Evolutionary conservation across 2,329 filamentous ascomycete genomes (phyloP).

Genomic region (Xenosphaeropsis pyriputrescens): DNA sequence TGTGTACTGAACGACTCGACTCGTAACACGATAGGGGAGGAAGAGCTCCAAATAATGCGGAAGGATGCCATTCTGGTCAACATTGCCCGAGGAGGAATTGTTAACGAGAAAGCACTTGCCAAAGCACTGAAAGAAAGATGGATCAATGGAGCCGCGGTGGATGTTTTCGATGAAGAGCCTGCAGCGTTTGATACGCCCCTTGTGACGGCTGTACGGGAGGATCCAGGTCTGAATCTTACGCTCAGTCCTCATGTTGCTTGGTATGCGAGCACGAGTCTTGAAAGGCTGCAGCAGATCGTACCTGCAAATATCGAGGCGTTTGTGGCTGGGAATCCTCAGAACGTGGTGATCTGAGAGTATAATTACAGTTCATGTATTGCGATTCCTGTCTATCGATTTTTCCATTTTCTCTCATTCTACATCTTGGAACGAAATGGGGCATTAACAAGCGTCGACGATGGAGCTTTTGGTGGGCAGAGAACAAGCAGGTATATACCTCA

Average conservation of each 20-base stretch:
- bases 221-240: slow-evolving; percentile 24
- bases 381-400: too few relatives aligned
- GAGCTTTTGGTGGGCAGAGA: too few relatives aligned
- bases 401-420: too few relatives aligned
- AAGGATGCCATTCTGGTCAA: slow-evolving; percentile 14
- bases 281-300: slow-evolving; percentile 26
- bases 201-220: slow-evolving; percentile 1
- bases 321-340: not conserved
- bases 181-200: slow-evolving; percentile 21
- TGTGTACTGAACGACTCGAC: slow-evolving; percentile 11
- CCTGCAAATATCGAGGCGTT: slow-evolving; percentile 29
- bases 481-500: too few relatives aligned
- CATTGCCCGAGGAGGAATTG: slow-evolving; percentile 16
- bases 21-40: slow-evolving; percentile 9
- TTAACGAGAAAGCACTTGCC: slow-evolving; percentile 16
- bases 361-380: too few relatives aligned
- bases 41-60: slow-evolving; percentile 11
- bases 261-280: slow-evolving; percentile 30
- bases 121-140: slow-evolving; percentile 11
- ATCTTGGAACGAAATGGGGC: too few relatives aligned
- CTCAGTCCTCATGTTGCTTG: slow-evolving; percentile 37
- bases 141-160: slow-evolving; percentile 15
- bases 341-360: not conserved
- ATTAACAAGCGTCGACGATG: too few relatives aligned
- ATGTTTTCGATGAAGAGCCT: slow-evolving; percentile 18